Evolutionary conservation across 2,329 filamentous ascomycete genomes (phyloP).

Genomic region (Chaetomium sp.): DNA sequence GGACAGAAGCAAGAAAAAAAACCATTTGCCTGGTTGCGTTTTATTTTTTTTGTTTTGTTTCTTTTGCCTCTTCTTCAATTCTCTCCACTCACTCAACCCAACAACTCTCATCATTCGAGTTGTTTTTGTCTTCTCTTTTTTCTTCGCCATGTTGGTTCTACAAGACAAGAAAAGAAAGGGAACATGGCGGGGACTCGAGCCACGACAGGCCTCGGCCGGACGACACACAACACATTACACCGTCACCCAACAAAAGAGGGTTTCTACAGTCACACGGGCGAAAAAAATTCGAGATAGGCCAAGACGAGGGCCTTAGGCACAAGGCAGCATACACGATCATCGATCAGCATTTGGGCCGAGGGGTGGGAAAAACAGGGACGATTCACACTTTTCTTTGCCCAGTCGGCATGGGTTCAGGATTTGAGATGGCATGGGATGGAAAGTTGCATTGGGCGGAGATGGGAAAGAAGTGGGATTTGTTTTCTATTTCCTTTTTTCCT

Average conservation of each 20-base stretch:
- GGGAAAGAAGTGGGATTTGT: too few species aligned
- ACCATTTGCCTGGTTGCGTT: not conserved
- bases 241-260: not conserved
- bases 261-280: not conserved
- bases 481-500: too few species aligned
- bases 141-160: not conserved
- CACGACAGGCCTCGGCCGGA: too few species aligned
- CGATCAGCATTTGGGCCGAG: not conserved
- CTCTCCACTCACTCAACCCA: not conserved
- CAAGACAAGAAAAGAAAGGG: too few species aligned
- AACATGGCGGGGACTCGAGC: too few species aligned
- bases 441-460: too few species aligned
- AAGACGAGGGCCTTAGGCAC: not conserved
- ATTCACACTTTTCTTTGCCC: not conserved
- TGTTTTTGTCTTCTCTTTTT: not conserved
- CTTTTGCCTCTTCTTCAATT: not conserved
- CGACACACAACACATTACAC: too few species aligned
- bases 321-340: conserved; percentile 5
- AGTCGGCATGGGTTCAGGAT: not conserved
- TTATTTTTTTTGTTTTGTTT: not conserved
- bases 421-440: too few species aligned
- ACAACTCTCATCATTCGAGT: not conserved
- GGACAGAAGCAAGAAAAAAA: conserved; percentile 15
- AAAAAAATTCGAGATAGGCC: conserved; percentile 5
- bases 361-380: not conserved